These are phyloP conservation scores for Ascocoryne sarcoides DNA, from an alignment of 2,329 filamentous ascomycete species.

Conservation along the genomic window DNA sequence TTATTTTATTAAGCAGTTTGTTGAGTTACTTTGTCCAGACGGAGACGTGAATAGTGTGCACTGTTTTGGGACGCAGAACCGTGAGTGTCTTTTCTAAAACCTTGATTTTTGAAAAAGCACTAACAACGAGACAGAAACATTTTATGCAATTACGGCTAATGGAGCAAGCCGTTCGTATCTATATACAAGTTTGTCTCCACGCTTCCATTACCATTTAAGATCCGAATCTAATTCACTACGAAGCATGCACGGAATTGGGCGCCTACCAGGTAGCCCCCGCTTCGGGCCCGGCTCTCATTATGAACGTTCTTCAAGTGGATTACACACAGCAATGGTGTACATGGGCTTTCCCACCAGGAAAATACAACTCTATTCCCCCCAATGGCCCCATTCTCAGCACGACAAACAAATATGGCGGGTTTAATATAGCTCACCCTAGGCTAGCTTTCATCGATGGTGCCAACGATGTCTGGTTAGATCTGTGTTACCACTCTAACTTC, in stretches of 20 bases:
- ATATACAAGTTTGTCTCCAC: constrained; percentile 32
- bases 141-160: constrained; percentile 37
- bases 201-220: background rate
- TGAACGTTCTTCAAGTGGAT: constrained; percentile 36
- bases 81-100: background rate
- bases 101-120: background rate
- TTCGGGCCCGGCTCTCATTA: constrained; percentile 37
- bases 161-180: constrained; percentile 36
- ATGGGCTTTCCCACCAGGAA: constrained; percentile 42
- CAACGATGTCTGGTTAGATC: constrained; percentile 42
- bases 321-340: constrained; percentile 47
- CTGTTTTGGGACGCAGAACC: constrained; percentile 35
- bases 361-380: constrained; percentile 36
- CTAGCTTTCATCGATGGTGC: constrained; percentile 44
- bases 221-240: background rate
- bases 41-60: constrained; percentile 34
- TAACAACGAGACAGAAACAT: constrained; percentile 29
- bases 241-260: constrained; percentile 38
- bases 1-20: constrained; percentile 39
- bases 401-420: constrained; percentile 40
- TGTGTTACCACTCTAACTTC: constrained; percentile 41
- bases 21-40: constrained; percentile 35
- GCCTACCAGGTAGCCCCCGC: constrained; percentile 40
- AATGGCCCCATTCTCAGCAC: constrained; percentile 34
- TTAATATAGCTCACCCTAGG: constrained; percentile 36